These are phyloP conservation scores for Boletus vinaceobasis DNA, from an alignment of 768 basidiomycete genomes.

Conservation along the genomic window DNA sequence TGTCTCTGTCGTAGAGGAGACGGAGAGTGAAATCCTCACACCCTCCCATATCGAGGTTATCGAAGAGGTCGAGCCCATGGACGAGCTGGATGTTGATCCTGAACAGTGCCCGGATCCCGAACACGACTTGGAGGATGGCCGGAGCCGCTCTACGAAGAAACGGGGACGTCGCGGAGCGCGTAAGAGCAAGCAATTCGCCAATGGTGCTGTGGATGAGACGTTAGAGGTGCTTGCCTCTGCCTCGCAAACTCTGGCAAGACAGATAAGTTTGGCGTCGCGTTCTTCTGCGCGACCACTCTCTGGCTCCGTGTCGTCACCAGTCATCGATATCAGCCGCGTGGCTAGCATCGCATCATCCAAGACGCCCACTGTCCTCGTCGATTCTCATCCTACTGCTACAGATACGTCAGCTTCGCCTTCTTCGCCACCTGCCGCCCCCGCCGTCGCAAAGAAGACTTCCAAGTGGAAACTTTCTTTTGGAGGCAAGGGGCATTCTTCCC, in stretches of 20 bases:
- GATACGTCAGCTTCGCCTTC: conserved; percentile 23
- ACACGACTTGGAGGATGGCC: conserved; percentile 33
- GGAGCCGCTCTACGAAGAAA: conserved; percentile 65
- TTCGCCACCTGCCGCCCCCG: conserved; percentile 32
- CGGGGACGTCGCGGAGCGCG: conserved; percentile 82
- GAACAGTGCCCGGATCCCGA: conserved; percentile 21
- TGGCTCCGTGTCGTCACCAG: conserved; percentile 10
- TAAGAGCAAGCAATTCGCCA: conserved; percentile 54
- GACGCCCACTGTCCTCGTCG: conserved; percentile 41
- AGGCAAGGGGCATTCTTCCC: conserved; percentile 55
- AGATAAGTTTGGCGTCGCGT: conserved; percentile 68
- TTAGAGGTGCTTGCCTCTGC: conserved; percentile 72
- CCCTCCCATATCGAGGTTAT: conserved; percentile 27
- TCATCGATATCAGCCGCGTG: conserved; percentile 24
- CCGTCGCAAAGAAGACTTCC: conserved; percentile 69
- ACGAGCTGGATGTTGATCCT: conserved; percentile 28
- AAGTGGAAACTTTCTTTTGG: conserved; percentile 51
- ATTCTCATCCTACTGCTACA: conserved; percentile 10
- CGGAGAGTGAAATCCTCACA: conserved; percentile 32
- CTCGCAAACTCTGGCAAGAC: conserved; percentile 78
- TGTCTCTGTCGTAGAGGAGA: conserved; percentile 38
- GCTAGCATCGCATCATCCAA: conserved; percentile 27
- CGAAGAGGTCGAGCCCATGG: conserved; percentile 38
- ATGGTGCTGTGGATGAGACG: conserved; percentile 45
- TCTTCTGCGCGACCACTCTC: conserved; percentile 38